Evolutionary conservation across 192 early-diverging fungal genomes (phyloP).

Genomic region (Tieghemiomyces parasiticus): DNA sequence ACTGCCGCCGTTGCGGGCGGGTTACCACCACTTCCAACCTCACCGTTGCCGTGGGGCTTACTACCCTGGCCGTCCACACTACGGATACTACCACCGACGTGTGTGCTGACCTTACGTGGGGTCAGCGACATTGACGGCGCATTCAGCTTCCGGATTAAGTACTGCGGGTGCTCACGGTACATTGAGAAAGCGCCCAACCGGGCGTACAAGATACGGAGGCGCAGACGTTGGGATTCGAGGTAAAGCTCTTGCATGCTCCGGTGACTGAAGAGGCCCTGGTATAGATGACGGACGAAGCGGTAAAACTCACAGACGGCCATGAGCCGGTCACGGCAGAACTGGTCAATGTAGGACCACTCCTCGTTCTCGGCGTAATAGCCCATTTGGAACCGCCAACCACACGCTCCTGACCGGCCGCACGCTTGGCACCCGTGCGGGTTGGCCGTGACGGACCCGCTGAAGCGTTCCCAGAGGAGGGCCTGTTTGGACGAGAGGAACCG

Average conservation of each 20-base stretch:
- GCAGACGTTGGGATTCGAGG: slow-evolving; percentile 67
- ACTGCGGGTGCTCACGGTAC: neutral
- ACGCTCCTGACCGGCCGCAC: slow-evolving; percentile 29
- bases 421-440: slow-evolving; percentile 32
- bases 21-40: no score
- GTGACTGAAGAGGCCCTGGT: slow-evolving; percentile 69
- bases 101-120: no score
- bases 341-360: slow-evolving; percentile 66
- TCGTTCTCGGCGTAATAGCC: slow-evolving; percentile 34
- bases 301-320: slow-evolving; percentile 92
- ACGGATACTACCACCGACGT: no score
- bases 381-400: slow-evolving; percentile 53
- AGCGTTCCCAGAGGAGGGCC: slow-evolving; percentile 32
- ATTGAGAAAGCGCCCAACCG: slow-evolving; percentile 43
- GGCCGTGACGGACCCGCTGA: slow-evolving; percentile 25
- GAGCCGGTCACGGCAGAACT: slow-evolving; percentile 80
- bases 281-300: slow-evolving; percentile 77
- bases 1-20: no score
- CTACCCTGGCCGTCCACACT: no score
- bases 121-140: slow-evolving; percentile 4
- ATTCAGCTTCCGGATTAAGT: neutral
- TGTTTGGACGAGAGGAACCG: slow-evolving; percentile 13
- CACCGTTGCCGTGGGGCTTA: no score
- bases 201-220: slow-evolving; percentile 88
- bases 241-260: slow-evolving; percentile 68